Evolutionary conservation across 2,329 filamentous ascomycete genomes (phyloP).

Genomic region (Alternaria ethzedia): DNA sequence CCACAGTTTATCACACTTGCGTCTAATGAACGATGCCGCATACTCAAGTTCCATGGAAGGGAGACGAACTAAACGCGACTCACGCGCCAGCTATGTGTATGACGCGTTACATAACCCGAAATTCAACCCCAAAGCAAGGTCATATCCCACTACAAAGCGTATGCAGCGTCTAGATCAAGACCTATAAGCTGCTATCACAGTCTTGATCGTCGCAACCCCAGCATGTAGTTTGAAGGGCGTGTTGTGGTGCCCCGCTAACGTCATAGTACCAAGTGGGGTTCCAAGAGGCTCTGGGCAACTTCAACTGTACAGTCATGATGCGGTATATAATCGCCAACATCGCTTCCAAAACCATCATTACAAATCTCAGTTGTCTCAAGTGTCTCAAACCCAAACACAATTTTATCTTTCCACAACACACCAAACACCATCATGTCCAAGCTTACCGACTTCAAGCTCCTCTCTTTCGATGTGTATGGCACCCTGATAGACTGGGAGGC

Average conservation of each 20-base stretch:
- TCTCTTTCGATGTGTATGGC: conserved; percentile 81
- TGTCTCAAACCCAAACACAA: neutral
- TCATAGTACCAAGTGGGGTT: conserved; percentile 21
- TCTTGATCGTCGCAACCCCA: neutral
- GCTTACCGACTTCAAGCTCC: conserved; percentile 55
- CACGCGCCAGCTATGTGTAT: neutral
- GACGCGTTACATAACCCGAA: neutral
- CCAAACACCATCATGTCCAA: conserved; percentile 33
- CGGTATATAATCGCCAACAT: neutral
- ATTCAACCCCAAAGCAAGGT: neutral
- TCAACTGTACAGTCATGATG: neutral
- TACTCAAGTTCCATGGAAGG: neutral
- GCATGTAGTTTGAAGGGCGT: conserved; percentile 22
- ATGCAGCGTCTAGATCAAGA: conserved; percentile 5
- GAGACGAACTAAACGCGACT: neutral
- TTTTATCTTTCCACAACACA: neutral
- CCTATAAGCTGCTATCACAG: neutral
- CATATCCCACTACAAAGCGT: neutral
- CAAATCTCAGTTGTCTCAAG: neutral
- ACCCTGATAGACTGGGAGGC: conserved; percentile 80
- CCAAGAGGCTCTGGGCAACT: neutral
- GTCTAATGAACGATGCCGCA: neutral
- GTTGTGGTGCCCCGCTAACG: conserved; percentile 16
- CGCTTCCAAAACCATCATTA: neutral
- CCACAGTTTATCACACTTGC: neutral